Base-by-base conservation (phyloP, 108 stramenopile genomes). In the Skeletonema marinoi region DNA sequence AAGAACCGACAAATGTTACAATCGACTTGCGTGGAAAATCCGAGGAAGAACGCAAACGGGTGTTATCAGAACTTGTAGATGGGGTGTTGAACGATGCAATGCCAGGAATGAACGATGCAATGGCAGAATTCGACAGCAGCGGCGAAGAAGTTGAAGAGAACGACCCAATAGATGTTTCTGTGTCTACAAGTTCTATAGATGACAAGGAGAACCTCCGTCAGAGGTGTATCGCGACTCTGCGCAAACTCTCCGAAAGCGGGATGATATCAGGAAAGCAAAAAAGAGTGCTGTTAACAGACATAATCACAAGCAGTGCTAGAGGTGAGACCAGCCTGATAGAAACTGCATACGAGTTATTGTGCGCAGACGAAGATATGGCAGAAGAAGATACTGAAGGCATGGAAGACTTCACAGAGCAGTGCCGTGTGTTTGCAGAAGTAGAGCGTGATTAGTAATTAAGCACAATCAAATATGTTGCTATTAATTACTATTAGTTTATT, bases 341-440 rank as follows among this genome's bases (percentile, higher is more conserved):
- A 77, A 86, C 89, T 51, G 93, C 91, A 3, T 94, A 87, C 60
- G 90, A 90, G 56, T 69, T 94, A 51, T 69, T 94, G 44, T 90
- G 87, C 65, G 64, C 70, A 10, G 82, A 74, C 71, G 41, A 56
- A n/a, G 51, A 48, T 30, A 42, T 70, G 17, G 71, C 13, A 6
- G 70, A 61, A 19, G 32, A 39, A 19, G 61, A 86, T 50, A 82
- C 83, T 9, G 54, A 56, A 36, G 91, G 88, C 30, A 87, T 92
- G 66, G 90, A 91, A 78, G 93, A 94, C n/a, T 94, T 94, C 78
- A 88, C 90, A 7, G 93, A 94, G 41, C 93, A 94, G 76, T 94
- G 93, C 64, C 69, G 87, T 60, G 89, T 94, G 31, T 89, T 94
- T 87, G 90, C 91, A 41, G 25, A 63, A 32, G 65, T 58, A 17